A percentile compares a stretch with the other conserved stretches of the same genome.
phyloP scores from a whole-genome alignment of 345 rosid genomes.

The Lepidium aucheri region DNA sequence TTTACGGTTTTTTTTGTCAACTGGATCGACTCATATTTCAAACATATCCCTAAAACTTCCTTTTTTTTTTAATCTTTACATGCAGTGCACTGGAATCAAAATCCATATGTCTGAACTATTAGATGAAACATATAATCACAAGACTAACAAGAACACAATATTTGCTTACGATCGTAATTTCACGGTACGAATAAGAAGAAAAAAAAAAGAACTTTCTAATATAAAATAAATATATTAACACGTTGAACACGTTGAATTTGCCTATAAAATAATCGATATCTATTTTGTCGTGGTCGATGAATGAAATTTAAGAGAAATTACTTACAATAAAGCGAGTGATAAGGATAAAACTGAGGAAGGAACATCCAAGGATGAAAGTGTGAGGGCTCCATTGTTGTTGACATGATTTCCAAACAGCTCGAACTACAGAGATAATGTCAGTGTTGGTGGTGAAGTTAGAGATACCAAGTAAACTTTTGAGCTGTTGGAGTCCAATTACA shows the following conservation, averaged over 20 bases:
- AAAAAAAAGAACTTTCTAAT: too few species aligned
- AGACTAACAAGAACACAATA: too few species aligned
- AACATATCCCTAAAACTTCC: too few species aligned
- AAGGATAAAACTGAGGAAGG: constrained; percentile 41
- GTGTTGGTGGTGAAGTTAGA: constrained; percentile 70
- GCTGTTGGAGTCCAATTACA: constrained; percentile 88
- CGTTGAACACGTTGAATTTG: background rate
- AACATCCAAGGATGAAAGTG: constrained; percentile 12
- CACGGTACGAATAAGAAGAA: too few species aligned
- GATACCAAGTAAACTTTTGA: constrained; percentile 75
- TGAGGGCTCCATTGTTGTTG: constrained; percentile 52
- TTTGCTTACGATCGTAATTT: too few species aligned
- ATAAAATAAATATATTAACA: background rate
- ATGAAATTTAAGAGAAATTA: background rate
- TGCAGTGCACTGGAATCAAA: too few species aligned
- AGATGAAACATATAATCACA: too few species aligned
- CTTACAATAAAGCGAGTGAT: constrained; percentile 60
- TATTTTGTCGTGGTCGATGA: background rate
- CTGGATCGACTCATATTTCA: too few species aligned
- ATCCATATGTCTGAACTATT: too few species aligned
- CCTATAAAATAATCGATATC: background rate
- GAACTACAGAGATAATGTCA: constrained; percentile 62
- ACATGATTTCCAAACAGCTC: constrained; percentile 57
- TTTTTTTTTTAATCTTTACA: too few species aligned
- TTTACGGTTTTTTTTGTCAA: too few species aligned